phyloP scores from a whole-genome alignment of 345 rosid genomes.

The Corchorus capsularis region DNA sequence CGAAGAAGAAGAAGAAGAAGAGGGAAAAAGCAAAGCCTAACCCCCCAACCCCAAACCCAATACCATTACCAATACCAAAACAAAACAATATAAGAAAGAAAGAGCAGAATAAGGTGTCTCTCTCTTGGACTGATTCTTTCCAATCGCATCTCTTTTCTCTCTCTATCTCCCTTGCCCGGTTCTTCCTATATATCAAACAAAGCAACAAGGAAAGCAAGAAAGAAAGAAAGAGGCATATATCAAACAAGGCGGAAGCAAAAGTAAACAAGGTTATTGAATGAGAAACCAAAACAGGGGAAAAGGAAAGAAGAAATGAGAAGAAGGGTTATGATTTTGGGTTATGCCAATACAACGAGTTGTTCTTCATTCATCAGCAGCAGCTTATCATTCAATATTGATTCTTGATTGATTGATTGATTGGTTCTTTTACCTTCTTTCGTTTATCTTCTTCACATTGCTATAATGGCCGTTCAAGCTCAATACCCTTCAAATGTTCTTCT shows the following conservation, averaged over 20 bases:
- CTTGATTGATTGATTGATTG: neutral
- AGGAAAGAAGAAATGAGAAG: slow-evolving; percentile 14
- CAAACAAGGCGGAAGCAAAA: neutral
- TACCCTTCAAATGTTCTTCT: slow-evolving; percentile 80
- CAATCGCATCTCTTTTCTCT: slow-evolving; percentile 28
- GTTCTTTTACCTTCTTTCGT: neutral
- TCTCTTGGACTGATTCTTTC: slow-evolving; percentile 44
- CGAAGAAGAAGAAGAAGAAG: slow-evolving; percentile 29
- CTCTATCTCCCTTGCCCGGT: neutral
- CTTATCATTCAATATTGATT: neutral
- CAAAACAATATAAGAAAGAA: slow-evolving; percentile 18
- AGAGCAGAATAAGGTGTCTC: slow-evolving; percentile 37
- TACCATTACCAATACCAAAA: neutral
- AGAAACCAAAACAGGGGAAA: neutral
- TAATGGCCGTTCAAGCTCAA: slow-evolving; percentile 92
- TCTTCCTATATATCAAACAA: slow-evolving; percentile 5
- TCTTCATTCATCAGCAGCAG: too few relatives aligned
- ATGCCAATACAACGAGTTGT: neutral
- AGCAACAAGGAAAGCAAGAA: neutral
- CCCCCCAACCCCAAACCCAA: too few relatives aligned
- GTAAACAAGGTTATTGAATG: neutral
- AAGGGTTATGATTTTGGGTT: slow-evolving; percentile 12
- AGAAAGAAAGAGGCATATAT: slow-evolving; percentile 3
- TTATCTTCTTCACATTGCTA: slow-evolving; percentile 27
- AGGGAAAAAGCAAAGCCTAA: slow-evolving; percentile 23